phyloP scores from a whole-genome alignment of 140 eudicot genomes.

The Oenanthe javanica region DNA sequence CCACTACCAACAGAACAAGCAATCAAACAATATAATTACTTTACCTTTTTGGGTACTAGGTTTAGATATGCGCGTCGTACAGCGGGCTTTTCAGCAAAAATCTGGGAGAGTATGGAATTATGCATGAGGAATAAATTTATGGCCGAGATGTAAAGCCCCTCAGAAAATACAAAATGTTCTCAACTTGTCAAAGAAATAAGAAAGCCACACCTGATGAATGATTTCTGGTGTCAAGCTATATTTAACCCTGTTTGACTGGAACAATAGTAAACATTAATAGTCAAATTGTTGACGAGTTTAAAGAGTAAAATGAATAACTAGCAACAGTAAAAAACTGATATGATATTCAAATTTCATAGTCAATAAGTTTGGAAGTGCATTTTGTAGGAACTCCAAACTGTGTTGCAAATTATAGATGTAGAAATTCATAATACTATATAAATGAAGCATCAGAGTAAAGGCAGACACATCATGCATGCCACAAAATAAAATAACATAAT shows the following conservation, averaged over 20 bases:
- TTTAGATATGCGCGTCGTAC: slow-evolving; percentile 83
- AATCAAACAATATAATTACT: slow-evolving; percentile 4
- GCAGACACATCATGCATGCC: not conserved
- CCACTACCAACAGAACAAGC: not conserved
- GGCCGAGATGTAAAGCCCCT: not conserved
- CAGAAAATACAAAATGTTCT: not conserved
- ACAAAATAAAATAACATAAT: not conserved
- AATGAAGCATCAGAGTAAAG: not conserved
- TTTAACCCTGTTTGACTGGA: slow-evolving; percentile 88
- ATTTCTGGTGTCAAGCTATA: slow-evolving; percentile 92
- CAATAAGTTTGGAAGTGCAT: not conserved
- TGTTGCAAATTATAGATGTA: no score
- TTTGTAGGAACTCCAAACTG: not conserved
- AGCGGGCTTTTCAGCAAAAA: slow-evolving; percentile 98
- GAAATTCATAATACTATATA: not conserved
- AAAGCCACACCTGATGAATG: slow-evolving; percentile 82
- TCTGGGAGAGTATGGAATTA: slow-evolving; percentile 33
- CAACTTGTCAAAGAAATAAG: slow-evolving; percentile 12
- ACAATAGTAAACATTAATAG: slow-evolving; percentile 17
- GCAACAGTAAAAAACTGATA: not conserved
- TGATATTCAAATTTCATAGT: not conserved
- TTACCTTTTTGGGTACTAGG: slow-evolving; percentile 82
- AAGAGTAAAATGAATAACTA: not conserved
- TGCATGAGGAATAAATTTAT: not conserved
- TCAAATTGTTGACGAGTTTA: not conserved